Evolutionary conservation across 2,329 filamentous ascomycete species (phyloP).

Genomic region (Diaporthe helianthi): DNA sequence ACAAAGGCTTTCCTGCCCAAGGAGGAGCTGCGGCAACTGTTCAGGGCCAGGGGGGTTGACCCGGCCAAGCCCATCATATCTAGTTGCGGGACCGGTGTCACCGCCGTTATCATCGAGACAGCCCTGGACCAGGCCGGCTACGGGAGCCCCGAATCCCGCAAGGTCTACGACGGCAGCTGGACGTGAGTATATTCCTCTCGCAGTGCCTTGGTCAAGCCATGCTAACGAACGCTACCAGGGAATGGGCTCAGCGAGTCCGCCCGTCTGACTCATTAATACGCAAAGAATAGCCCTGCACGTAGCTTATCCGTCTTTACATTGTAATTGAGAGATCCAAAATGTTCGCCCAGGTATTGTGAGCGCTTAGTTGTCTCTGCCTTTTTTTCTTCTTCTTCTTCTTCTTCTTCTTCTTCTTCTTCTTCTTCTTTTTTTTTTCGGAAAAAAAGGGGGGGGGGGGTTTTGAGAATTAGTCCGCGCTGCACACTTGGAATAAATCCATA

Average conservation of each 20-base stretch:
- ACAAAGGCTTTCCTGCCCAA: constrained; percentile 81
- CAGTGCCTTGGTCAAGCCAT: constrained; percentile 28
- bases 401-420: too few species aligned
- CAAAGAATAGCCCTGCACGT: constrained; percentile 41
- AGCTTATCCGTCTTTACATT: not conserved
- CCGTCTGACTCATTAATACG: constrained; percentile 68
- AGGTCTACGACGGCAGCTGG: constrained; percentile 96
- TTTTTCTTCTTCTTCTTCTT: too few species aligned
- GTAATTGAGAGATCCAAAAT: not conserved
- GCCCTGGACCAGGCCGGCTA: constrained; percentile 82
- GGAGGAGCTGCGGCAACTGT: constrained; percentile 76
- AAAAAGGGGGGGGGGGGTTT: too few species aligned
- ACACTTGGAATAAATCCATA: too few species aligned
- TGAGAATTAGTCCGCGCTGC: too few species aligned
- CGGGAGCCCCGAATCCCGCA: constrained; percentile 70
- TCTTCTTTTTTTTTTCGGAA: too few species aligned
- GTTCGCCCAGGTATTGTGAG: not conserved
- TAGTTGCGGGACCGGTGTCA: constrained; percentile 93
- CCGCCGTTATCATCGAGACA: constrained; percentile 88
- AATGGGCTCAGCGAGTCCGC: constrained; percentile 72
- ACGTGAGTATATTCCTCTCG: constrained; percentile 68
- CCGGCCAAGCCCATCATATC: constrained; percentile 81
- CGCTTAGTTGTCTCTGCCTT: too few species aligned
- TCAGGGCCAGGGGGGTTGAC: constrained; percentile 81
- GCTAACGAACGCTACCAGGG: constrained; percentile 47